phyloP scores from a whole-genome alignment of 768 basidiomycete genomes.

The Mycena latifolia region DNA sequence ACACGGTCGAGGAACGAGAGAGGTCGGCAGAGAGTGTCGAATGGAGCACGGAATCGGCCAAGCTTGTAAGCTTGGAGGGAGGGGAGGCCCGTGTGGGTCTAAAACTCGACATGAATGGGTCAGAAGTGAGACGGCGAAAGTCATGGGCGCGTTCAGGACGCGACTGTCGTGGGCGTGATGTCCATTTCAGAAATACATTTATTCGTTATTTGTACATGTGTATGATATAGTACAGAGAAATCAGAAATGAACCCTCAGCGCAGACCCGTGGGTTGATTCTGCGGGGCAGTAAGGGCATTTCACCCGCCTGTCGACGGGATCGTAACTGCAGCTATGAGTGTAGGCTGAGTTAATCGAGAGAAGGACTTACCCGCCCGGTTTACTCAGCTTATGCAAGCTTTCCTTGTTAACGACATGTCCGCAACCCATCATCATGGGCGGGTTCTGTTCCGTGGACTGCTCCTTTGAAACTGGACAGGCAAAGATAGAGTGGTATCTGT shows the following conservation, averaged over 20 bases:
- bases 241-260: slow-evolving; percentile 77
- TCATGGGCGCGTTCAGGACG: slow-evolving; percentile 20
- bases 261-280: slow-evolving; percentile 71
- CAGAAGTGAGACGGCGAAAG: slow-evolving; percentile 3
- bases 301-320: slow-evolving; percentile 70
- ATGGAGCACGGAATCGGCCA: slow-evolving; percentile 30
- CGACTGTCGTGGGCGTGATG: slow-evolving; percentile 5
- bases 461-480: slow-evolving; percentile 98
- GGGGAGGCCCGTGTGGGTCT: slow-evolving; percentile 48
- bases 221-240: slow-evolving; percentile 4
- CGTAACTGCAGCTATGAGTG: slow-evolving; percentile 14
- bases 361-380: slow-evolving; percentile 74
- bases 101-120: slow-evolving; percentile 45
- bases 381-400: slow-evolving; percentile 90
- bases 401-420: slow-evolving; percentile 97
- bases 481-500: slow-evolving; percentile 97
- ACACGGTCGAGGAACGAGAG: slow-evolving; percentile 54
- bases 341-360: slow-evolving; percentile 3
- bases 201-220: slow-evolving; percentile 18
- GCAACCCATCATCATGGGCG: slow-evolving; percentile 97
- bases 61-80: slow-evolving; percentile 45
- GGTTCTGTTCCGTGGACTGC: slow-evolving; percentile 92
- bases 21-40: slow-evolving; percentile 46
- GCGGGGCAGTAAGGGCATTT: slow-evolving; percentile 98
- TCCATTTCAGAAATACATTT: not conserved